A percentile compares a stretch with the other conserved stretches of the same genome.
Conservation (phyloP, 257 asterid genomes). For the Solanum sejunctum region DNA sequence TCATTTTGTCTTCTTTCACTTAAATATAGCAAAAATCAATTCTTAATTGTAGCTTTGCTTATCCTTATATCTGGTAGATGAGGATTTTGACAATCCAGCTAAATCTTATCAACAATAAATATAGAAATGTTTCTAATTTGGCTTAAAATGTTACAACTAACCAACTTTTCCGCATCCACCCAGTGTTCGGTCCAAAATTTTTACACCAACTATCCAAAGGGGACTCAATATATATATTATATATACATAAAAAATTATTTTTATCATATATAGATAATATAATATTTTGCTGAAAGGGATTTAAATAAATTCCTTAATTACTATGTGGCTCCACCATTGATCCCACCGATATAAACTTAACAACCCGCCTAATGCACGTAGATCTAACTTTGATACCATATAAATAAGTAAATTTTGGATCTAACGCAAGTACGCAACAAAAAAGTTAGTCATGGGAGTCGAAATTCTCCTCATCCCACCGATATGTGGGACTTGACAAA, state of each 20-base stretch:
- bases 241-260: no score
- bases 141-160: neutral
- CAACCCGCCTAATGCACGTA: neutral
- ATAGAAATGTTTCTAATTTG: neutral
- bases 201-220: no score
- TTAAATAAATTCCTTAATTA: no score
- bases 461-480: neutral
- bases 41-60: neutral
- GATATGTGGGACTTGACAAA: neutral
- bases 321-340: no score
- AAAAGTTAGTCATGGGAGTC: neutral
- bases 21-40: neutral
- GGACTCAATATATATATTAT: no score
- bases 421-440: neutral
- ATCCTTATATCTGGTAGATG: neutral
- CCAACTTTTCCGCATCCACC: neutral
- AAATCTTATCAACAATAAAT: neutral
- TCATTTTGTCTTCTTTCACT: neutral
- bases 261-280: no score
- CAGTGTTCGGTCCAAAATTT: no score
- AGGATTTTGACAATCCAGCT: neutral
- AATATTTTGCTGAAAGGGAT: no score
- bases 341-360: neutral
- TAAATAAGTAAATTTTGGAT: neutral
- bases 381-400: neutral